A percentile compares a stretch with the other conserved stretches of the same genome.
phyloP scores from a whole-genome alignment of 306 rosid species.

The Begonia peltatifolia region DNA sequence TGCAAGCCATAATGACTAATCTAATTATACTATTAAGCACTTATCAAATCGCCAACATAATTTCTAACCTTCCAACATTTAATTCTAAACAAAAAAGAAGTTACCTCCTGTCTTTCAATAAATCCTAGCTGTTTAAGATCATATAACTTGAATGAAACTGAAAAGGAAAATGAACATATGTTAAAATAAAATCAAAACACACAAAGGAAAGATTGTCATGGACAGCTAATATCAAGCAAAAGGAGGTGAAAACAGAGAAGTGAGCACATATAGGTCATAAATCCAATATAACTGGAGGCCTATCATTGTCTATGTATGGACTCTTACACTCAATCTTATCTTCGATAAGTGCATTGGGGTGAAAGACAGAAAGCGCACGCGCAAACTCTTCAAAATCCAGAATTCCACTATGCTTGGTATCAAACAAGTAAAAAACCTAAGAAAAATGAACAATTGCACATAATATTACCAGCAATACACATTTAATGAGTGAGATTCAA shows the following conservation, averaged over 20 bases:
- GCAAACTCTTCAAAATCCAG: conserved; percentile 77
- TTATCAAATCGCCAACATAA: no score
- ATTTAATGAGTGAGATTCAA: not conserved
- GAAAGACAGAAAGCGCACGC: conserved; percentile 70
- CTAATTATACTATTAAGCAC: not conserved
- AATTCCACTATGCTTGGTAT: conserved; percentile 41
- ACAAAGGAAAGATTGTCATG: not conserved
- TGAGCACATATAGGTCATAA: not conserved
- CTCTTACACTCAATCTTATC: conserved; percentile 69
- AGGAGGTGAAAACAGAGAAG: no score
- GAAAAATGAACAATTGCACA: not conserved
- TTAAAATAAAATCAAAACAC: no score
- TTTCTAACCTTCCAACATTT: no score
- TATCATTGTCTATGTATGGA: conserved; percentile 6
- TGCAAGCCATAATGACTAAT: not conserved
- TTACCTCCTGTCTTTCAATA: conserved; percentile 67
- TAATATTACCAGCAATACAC: not conserved
- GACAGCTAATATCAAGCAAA: not conserved
- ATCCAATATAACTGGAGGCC: not conserved
- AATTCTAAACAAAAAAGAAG: not conserved
- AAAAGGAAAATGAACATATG: conserved; percentile 14
- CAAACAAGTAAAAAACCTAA: conserved; percentile 79
- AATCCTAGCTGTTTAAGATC: conserved; percentile 73
- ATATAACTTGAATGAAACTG: conserved; percentile 71
- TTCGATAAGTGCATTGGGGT: conserved; percentile 60